Evolutionary conservation across 2,329 filamentous ascomycete species (phyloP), one percentile per base, ranked within the genome.

Genomic region (Ilyonectria mors-panacis): DNA sequence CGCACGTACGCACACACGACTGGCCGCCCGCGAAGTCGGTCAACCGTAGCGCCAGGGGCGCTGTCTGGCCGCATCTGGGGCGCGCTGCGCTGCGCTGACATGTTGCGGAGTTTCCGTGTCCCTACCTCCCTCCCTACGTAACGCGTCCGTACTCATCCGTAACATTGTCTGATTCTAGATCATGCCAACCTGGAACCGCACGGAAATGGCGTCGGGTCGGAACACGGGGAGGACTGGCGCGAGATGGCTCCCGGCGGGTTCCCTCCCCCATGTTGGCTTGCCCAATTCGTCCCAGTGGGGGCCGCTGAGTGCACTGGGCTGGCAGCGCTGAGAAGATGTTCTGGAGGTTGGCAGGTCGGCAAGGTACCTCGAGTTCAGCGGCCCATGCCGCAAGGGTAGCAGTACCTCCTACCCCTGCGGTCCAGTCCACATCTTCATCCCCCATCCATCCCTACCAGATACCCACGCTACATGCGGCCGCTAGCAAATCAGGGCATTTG

Each of bases 401-500:
- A 42, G 39, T 42, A 42, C 17, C 39, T n/a, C 13, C 37, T 17
- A 8, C 45, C 53, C 21, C 13, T 56, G 19, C 17, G 35, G 26
- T 44, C 53, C 35, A 26, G n/a, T 51, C 54, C 61, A 63, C 54
- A 44, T 63, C 61, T 35, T n/a, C 47, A 61, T 59, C 50, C 54
- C 35, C 60, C 53, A 33, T 37, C 58, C 39, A 48, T 66, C 53
- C 45, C 33, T 42, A 48, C 59, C 64, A 63, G 54, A 59, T 56
- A 55, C 59, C 65, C 59, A 59, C 59, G 60, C 59, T 64, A 35
- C 42, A 59, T 61, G 19, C 65, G 65, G 59, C 47, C 59, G n/a
- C 65, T 67, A 73, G 72, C 72, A 74, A 75, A 73, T 73, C 68
- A 72, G 65, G 63, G 28, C 50, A 56, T 65, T 66, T 57, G 50